Conservation (phyloP, 306 rosid genomes). For the Mimosa bimucronata region DNA sequence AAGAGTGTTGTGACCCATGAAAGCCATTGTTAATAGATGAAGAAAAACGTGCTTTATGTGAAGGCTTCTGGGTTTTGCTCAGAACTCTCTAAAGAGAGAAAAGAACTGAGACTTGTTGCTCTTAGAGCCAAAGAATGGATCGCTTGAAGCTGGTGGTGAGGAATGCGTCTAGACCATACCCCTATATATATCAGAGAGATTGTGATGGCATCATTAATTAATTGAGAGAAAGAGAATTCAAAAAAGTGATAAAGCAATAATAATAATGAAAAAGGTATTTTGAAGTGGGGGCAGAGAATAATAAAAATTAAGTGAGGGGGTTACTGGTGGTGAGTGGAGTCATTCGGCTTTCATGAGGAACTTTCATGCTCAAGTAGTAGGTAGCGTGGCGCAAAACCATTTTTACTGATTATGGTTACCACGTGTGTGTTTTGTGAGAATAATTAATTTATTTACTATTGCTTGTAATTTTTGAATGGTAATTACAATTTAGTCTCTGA, state of each 20-base stretch:
- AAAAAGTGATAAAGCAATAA: neutral
- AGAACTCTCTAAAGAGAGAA: neutral
- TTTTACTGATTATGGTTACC: conserved; percentile 33
- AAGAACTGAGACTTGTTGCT: neutral
- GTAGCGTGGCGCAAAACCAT: conserved; percentile 65
- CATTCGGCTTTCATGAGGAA: conserved; percentile 55
- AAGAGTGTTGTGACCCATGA: conserved; percentile 42
- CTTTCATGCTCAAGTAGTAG: conserved; percentile 42
- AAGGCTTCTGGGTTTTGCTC: neutral
- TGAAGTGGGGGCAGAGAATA: neutral
- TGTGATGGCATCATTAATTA: neutral
- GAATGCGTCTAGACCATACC: conserved; percentile 16
- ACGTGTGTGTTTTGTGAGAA: neutral
- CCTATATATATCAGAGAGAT: conserved; percentile 34
- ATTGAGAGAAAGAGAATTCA: neutral
- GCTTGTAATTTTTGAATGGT: too few relatives aligned
- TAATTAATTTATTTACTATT: too few relatives aligned
- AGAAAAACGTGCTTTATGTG: neutral
- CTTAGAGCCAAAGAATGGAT: neutral
- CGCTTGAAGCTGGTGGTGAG: conserved; percentile 27
- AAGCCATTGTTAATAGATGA: conserved; percentile 41
- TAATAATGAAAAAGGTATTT: neutral
- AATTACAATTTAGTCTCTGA: too few relatives aligned
- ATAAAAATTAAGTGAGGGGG: conserved; percentile 15
- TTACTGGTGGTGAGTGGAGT: neutral